Evolutionary conservation across 805 yeast species (phyloP).

Genomic region (Sugiyamaella smithiae): DNA sequence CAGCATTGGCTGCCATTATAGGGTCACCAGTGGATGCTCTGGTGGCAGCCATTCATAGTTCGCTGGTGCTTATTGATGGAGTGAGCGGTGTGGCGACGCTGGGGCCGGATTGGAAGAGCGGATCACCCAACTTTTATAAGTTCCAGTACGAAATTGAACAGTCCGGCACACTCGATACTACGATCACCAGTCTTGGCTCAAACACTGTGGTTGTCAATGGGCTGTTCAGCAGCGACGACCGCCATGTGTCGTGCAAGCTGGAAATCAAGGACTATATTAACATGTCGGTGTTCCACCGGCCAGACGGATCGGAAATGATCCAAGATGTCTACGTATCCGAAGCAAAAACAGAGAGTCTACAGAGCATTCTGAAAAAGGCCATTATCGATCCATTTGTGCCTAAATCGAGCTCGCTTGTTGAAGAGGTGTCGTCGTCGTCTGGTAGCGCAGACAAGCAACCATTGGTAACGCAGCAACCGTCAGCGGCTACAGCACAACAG

Average conservation of each 20-base stretch:
- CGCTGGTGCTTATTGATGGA: slow-evolving; percentile 4
- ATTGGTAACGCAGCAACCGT: not conserved
- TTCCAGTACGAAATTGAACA: slow-evolving; percentile 12
- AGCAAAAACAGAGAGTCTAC: slow-evolving; percentile 13
- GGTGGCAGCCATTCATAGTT: slow-evolving; percentile 22
- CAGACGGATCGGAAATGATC: slow-evolving; percentile 23
- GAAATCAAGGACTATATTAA: slow-evolving; percentile 15
- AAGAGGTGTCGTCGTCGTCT: not conserved
- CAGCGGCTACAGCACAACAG: not conserved
- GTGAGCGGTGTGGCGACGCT: not conserved
- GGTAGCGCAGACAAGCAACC: not conserved
- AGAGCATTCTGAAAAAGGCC: slow-evolving; percentile 4
- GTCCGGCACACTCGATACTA: slow-evolving; percentile 14
- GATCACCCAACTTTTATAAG: slow-evolving; percentile 21
- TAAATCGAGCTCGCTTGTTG: not conserved
- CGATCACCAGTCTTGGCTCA: slow-evolving; percentile 17
- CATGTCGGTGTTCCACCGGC: slow-evolving; percentile 20
- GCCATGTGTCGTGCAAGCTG: slow-evolving; percentile 13
- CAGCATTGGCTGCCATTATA: slow-evolving; percentile 9
- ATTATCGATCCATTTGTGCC: not conserved
- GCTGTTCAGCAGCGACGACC: slow-evolving; percentile 12
- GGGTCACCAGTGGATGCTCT: slow-evolving; percentile 22
- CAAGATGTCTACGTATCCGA: slow-evolving; percentile 19
- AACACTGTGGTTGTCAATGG: slow-evolving; percentile 14
- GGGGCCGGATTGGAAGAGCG: slow-evolving; percentile 15